Evolutionary conservation across 495 filamentous ascomycete genomes (phyloP).

Genomic region (Staphylotrichum longicolle): DNA sequence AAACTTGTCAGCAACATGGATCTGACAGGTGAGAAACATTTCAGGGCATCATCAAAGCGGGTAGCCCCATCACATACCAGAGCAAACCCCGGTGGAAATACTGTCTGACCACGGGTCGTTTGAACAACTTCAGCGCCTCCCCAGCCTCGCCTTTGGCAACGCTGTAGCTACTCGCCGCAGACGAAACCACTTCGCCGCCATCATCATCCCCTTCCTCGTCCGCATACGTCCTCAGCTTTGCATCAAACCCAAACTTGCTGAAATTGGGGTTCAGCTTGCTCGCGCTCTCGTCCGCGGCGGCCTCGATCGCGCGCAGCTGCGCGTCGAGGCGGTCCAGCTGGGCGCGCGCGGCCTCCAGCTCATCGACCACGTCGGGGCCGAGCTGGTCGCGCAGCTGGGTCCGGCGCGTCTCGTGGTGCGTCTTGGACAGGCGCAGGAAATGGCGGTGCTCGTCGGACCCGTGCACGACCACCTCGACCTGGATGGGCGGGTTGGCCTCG

Average conservation of each 20-base stretch:
- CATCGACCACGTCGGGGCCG: background rate
- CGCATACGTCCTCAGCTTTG: background rate
- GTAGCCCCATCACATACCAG: background rate
- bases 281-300: background rate
- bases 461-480: background rate
- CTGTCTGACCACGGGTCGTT: background rate
- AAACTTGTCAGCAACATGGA: no score
- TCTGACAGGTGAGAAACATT: no score
- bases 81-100: background rate
- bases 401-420: background rate
- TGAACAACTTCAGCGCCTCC: background rate
- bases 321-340: background rate
- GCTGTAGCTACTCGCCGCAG: background rate
- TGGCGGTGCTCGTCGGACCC: background rate
- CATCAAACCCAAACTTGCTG: background rate
- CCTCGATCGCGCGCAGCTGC: background rate
- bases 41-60: no score
- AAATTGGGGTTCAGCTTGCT: background rate
- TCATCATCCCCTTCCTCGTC: background rate
- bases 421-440: background rate
- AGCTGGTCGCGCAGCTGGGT: background rate
- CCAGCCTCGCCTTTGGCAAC: background rate
- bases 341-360: background rate
- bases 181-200: background rate
- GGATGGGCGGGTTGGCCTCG: background rate